Conservation (phyloP, 148 eudicot genomes). For the Rhododendron henanense region DNA sequence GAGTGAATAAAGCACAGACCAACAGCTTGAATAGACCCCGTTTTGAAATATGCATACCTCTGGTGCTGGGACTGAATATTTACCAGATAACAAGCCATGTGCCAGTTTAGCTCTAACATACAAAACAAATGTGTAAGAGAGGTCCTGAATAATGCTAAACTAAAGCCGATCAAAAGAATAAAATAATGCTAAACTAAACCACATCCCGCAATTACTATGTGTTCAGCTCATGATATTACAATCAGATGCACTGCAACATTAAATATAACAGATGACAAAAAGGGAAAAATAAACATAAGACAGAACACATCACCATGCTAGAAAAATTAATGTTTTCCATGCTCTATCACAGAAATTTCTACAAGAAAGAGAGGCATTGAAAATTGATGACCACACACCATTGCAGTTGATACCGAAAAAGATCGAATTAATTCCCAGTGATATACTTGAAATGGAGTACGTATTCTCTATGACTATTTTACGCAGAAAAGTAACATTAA, state of each 20-base stretch:
- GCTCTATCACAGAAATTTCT: background rate
- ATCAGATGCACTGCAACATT: background rate
- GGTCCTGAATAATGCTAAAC: background rate
- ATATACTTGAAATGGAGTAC: background rate
- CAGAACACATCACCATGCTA: background rate
- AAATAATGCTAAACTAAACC: too few species aligned
- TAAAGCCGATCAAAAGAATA: background rate
- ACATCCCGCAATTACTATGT: too few species aligned
- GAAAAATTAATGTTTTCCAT: too few species aligned
- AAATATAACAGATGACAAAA: background rate
- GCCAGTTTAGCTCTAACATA: conserved; percentile 71
- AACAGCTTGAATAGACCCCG: conserved; percentile 3
- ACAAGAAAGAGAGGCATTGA: background rate
- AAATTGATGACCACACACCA: background rate
- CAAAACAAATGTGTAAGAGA: conserved; percentile 4
- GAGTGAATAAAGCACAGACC: background rate
- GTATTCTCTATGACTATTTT: background rate
- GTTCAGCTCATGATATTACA: background rate
- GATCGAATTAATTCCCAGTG: background rate
- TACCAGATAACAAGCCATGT: conserved; percentile 92
- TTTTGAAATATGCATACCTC: conserved; percentile 45
- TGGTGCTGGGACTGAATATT: conserved; percentile 65
- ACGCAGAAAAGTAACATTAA: background rate
- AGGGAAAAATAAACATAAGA: background rate
- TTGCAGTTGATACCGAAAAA: background rate